Evolutionary conservation across 2,329 filamentous ascomycete genomes (phyloP).

Genomic region (Alternaria viburni): DNA sequence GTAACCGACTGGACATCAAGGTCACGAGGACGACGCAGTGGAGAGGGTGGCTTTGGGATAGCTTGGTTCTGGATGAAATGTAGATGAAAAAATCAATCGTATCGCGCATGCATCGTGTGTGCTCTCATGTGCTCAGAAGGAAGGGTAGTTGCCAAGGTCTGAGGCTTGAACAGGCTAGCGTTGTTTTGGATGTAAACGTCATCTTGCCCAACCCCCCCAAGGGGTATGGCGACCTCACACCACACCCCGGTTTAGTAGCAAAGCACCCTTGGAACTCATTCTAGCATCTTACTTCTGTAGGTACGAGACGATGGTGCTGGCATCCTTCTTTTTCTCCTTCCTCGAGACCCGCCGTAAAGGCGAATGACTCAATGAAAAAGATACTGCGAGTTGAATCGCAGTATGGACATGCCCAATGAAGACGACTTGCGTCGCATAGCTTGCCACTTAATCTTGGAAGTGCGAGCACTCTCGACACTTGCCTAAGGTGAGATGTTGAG

Average conservation of each 20-base stretch:
- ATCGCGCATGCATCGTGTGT: not conserved
- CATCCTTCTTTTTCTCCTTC: not conserved
- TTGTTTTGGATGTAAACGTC: not conserved
- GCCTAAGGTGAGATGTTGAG: not conserved
- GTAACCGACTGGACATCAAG: conserved; percentile 44
- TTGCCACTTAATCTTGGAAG: not conserved
- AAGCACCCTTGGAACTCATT: not conserved
- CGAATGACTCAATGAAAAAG: not conserved
- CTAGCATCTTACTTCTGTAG: no score
- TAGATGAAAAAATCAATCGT: conserved; percentile 3
- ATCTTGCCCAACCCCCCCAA: not conserved
- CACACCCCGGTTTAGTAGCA: not conserved
- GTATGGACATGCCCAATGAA: not conserved
- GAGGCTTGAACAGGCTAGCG: not conserved
- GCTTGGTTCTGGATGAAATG: conserved; percentile 47
- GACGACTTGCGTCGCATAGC: not conserved
- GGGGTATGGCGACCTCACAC: not conserved
- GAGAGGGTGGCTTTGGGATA: conserved; percentile 54
- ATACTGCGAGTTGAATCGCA: not conserved
- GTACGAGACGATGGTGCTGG: no score
- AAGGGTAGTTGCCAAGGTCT: not conserved
- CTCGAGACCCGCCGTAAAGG: not conserved
- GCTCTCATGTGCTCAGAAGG: no score
- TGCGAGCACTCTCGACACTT: not conserved
- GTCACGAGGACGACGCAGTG: conserved; percentile 47